Conservation (phyloP, 306 rosid genomes). For the Crataegus laevigata region DNA sequence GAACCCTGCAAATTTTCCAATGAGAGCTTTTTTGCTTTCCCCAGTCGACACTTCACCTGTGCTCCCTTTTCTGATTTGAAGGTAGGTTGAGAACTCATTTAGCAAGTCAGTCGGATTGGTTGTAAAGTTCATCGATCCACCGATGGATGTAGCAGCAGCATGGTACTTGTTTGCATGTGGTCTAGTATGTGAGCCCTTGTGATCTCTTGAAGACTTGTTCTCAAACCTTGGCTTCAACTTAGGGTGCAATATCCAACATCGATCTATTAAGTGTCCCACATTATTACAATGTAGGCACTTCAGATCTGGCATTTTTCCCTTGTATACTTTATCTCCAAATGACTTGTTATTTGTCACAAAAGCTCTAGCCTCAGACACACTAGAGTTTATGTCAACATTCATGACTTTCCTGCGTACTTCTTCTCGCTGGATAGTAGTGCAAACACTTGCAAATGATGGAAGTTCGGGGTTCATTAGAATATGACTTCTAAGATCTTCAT, state of each 20-base stretch:
- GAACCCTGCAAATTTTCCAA: neutral
- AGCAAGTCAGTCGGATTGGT: neutral
- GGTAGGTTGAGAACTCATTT: neutral
- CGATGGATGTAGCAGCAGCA: neutral
- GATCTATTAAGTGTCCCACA: neutral
- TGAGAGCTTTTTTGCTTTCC: neutral
- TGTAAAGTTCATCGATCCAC: neutral
- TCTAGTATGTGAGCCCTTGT: neutral
- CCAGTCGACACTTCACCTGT: neutral
- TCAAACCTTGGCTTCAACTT: neutral
- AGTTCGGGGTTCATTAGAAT: too few relatives aligned
- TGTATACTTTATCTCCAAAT: too few relatives aligned
- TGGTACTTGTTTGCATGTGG: neutral
- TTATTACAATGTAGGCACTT: neutral
- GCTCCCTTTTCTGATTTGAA: neutral
- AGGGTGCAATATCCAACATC: neutral
- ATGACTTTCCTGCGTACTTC: too few relatives aligned
- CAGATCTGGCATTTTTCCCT: neutral
- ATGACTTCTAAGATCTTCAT: too few relatives aligned
- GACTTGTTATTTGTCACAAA: too few relatives aligned
- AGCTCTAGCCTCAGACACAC: too few relatives aligned
- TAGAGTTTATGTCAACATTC: too few relatives aligned
- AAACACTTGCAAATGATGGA: too few relatives aligned
- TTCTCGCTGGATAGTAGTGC: too few relatives aligned
- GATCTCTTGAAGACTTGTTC: neutral